These are phyloP conservation scores for Collariella sp. DNA, from an alignment of 495 filamentous ascomycete genomes.

Conservation along the genomic window DNA sequence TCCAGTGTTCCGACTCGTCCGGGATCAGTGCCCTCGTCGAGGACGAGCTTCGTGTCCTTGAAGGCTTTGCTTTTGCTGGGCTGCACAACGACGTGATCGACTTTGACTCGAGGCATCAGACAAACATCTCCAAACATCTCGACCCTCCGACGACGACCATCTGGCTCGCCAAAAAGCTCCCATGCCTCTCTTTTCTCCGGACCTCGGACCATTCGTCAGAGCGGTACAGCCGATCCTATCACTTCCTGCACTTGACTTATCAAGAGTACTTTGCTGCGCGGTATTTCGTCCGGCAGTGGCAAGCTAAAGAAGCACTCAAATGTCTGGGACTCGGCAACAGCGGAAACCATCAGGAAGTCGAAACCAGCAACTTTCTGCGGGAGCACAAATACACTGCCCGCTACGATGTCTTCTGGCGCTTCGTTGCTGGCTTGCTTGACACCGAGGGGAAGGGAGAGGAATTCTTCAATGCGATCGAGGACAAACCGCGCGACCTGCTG, in stretches of 20 bases:
- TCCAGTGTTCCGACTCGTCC: background rate
- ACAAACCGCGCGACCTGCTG: slow-evolving; percentile 32
- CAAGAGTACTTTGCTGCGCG: slow-evolving; percentile 38
- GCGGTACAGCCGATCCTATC: slow-evolving; percentile 21
- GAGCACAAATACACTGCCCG: slow-evolving; percentile 33
- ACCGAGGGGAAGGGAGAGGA: slow-evolving; percentile 1
- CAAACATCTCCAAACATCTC: slow-evolving; percentile 16
- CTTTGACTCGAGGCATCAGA: slow-evolving; percentile 23
- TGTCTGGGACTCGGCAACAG: slow-evolving; percentile 12
- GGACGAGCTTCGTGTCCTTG: slow-evolving; percentile 25
- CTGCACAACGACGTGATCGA: slow-evolving; percentile 31
- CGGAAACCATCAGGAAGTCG: background rate
- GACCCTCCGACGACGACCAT: background rate
- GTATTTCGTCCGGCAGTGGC: slow-evolving; percentile 38
- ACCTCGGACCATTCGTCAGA: slow-evolving; percentile 19
- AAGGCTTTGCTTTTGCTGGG: slow-evolving; percentile 33
- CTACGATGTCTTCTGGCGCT: slow-evolving; percentile 40
- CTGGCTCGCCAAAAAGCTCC: slow-evolving; percentile 11
- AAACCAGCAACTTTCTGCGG: slow-evolving; percentile 24
- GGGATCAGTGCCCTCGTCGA: slow-evolving; percentile 15
- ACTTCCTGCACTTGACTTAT: slow-evolving; percentile 39
- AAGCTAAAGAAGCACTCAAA: slow-evolving; percentile 13
- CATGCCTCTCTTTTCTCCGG: slow-evolving; percentile 29
- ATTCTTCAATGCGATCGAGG: slow-evolving; percentile 33
- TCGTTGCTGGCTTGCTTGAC: slow-evolving; percentile 35